A percentile compares a stretch with the other conserved stretches of the same genome.
Conservation (phyloP, 495 filamentous ascomycete species). For the Neurospora sublineolata region DNA sequence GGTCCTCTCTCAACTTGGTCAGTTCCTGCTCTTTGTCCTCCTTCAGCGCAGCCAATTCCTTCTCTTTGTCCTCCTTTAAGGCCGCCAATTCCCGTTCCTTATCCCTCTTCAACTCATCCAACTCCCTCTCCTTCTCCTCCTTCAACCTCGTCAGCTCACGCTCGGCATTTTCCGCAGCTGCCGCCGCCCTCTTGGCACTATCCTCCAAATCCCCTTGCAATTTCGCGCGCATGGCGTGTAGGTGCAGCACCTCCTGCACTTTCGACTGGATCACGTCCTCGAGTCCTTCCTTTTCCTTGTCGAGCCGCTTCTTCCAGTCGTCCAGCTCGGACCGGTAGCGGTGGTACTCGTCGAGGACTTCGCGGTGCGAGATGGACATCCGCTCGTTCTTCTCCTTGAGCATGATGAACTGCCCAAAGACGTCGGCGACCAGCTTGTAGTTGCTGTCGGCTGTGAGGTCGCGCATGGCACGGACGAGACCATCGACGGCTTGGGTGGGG, state of each 20-base stretch:
- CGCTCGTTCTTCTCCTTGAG: slow-evolving; percentile 28
- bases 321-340: slow-evolving; percentile 27
- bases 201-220: slow-evolving; percentile 20
- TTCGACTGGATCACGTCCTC: slow-evolving; percentile 19
- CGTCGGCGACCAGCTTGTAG: slow-evolving; percentile 29
- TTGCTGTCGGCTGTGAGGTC: slow-evolving; percentile 25
- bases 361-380: slow-evolving; percentile 21
- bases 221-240: slow-evolving; percentile 11
- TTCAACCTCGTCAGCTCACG: slow-evolving; percentile 2
- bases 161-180: slow-evolving; percentile 11
- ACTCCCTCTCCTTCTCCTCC: slow-evolving; percentile 3
- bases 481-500: slow-evolving; percentile 22
- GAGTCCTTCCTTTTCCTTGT: slow-evolving; percentile 19
- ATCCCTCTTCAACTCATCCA: not conserved
- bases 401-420: slow-evolving; percentile 26
- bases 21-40: not conserved
- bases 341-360: slow-evolving; percentile 26
- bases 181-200: slow-evolving; percentile 6
- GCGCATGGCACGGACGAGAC: slow-evolving; percentile 26
- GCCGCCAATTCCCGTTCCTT: slow-evolving; percentile 3
- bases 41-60: slow-evolving; percentile 4
- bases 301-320: slow-evolving; percentile 13
- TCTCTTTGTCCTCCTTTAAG: slow-evolving; percentile 1
- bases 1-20: not conserved
- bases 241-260: slow-evolving; percentile 19